phyloP scores from a whole-genome alignment of 2,329 filamentous ascomycete genomes.

The Ceratocystis smalleyi region DNA sequence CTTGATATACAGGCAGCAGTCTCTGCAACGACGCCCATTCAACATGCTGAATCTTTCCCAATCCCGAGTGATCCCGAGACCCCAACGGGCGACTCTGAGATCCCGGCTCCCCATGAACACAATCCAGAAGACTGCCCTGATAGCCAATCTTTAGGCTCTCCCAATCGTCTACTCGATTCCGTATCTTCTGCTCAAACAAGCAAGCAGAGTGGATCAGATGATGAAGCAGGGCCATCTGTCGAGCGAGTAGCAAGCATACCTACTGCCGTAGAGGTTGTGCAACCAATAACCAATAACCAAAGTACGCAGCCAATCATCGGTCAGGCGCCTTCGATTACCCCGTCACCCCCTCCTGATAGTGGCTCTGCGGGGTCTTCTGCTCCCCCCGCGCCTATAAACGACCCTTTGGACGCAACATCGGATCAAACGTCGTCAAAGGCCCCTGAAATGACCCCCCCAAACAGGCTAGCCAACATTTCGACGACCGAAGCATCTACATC shows the following conservation, averaged over 20 bases:
- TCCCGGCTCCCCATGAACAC: neutral
- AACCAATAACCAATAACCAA: neutral
- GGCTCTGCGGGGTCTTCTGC: neutral
- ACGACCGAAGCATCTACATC: conserved; percentile 19
- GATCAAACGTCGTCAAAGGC: neutral
- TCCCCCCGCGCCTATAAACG: neutral
- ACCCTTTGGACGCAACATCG: neutral
- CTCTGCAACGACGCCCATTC: neutral
- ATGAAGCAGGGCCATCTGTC: neutral
- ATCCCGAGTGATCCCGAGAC: neutral
- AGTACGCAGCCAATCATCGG: neutral
- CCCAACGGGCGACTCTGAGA: neutral
- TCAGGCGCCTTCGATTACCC: neutral
- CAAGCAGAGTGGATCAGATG: neutral
- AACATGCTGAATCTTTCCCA: neutral
- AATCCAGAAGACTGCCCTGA: neutral
- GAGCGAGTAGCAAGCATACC: neutral
- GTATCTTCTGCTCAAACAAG: neutral
- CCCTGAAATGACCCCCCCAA: neutral
- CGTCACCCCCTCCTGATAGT: neutral
- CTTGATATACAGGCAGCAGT: neutral
- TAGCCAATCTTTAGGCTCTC: neutral
- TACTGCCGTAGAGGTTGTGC: neutral
- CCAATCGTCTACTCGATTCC: neutral
- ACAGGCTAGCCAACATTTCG: too few relatives aligned